Evolutionary conservation across 2,329 filamentous ascomycete genomes (phyloP), one percentile per base, ranked within the genome.

Genomic region (Colletotrichum chlorophyti): DNA sequence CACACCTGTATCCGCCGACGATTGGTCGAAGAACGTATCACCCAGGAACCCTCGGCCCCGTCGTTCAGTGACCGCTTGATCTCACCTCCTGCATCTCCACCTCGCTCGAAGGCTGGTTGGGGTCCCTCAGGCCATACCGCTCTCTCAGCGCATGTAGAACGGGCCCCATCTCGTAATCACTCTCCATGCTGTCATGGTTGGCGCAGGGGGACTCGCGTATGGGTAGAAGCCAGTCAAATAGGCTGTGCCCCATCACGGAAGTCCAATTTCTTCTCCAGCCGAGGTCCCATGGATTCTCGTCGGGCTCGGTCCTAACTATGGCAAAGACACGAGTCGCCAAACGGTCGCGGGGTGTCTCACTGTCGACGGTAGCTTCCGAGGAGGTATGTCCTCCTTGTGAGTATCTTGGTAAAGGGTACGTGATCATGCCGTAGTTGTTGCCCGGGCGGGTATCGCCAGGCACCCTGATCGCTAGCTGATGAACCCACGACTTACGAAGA

Each of bases 241-340:
- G 63, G 17, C 76, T 83, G 42, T 82, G 75, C 0, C 94, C 94
- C 87, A 99, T 92, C 21, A 97, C 85, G 12, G 88, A 83, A 63
- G 86, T 84, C 75, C 93, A 88, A 68, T 98, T 98, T 24, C 79
- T 74, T 61, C 83, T 79, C 8, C 76, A 74, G 2, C 90, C 91
- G 1, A 95, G 76, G 65, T 96, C 85, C 87, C 92, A 99, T 0
- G 92, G 91, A 65, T 97, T 97, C 65, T 95, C 88, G 9, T 91
- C 88, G 0, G 85, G 82, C 3, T 85, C 78, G 0, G 90, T 91
- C 60, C 85, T 82, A 2, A 97, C 78, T 35, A 98, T 89, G 11
- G 91, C 92, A 69, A 96, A 98, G 10, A 84, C 89, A 24, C 88
- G 83, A 5, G 76, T 79, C 21, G 86, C 84, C 3, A 77, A 73